Evolutionary conservation across 805 yeast genomes (phyloP).

Genomic region (Zygotorulaspora danielsina): DNA sequence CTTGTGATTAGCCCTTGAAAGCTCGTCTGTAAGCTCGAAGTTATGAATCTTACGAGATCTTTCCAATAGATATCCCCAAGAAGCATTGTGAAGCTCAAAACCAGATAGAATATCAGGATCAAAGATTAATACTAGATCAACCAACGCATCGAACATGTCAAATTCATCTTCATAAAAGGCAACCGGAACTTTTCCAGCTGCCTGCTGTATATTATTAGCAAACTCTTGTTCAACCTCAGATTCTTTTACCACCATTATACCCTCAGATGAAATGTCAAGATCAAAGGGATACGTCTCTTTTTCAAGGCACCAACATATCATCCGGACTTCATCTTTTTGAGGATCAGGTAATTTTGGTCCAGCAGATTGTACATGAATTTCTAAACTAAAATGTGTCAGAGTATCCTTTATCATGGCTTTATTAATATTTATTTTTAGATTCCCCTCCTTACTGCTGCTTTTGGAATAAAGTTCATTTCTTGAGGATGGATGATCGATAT

Average conservation of each 20-base stretch:
- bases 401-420: conserved; percentile 42
- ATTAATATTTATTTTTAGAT: conserved; percentile 11
- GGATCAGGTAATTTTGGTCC: conserved; percentile 61
- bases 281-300: conserved; percentile 39
- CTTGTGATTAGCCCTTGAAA: conserved; percentile 55
- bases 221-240: conserved; percentile 6
- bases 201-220: conserved; percentile 11
- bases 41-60: conserved; percentile 46
- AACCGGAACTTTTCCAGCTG: conserved; percentile 31
- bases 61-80: conserved; percentile 89
- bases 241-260: conserved; percentile 32
- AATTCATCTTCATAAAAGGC: conserved; percentile 50
- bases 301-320: conserved; percentile 63
- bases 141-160: conserved; percentile 53
- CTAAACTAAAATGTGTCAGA: conserved; percentile 59
- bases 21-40: conserved; percentile 50
- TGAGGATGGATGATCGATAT: conserved; percentile 47
- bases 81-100: conserved; percentile 68
- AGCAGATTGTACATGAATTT: conserved; percentile 60
- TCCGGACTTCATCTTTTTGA: conserved; percentile 47
- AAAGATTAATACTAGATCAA: conserved; percentile 50
- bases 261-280: conserved; percentile 37
- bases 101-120: conserved; percentile 92
- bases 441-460: conserved; percentile 26
- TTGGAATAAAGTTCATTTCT: conserved; percentile 28